Conservation (phyloP, 257 asterid genomes). For the Fraxinus anomala region DNA sequence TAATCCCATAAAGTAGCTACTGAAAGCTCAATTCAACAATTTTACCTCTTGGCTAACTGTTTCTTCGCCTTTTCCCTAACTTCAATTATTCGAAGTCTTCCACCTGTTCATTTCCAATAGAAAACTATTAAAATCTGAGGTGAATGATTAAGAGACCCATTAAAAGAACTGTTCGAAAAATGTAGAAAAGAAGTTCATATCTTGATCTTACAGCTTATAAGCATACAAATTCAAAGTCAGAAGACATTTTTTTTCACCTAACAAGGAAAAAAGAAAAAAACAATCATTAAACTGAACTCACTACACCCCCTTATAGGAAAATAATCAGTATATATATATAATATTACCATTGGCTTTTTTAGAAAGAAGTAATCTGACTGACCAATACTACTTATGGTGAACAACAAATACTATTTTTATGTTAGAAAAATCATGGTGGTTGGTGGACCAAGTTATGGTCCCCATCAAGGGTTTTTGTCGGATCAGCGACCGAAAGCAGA, state of each 20-base stretch:
- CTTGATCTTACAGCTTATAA: not conserved
- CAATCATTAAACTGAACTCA: not conserved
- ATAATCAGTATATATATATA: not conserved
- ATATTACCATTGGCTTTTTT: not conserved
- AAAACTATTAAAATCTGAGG: constrained; percentile 19
- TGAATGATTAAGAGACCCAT: constrained; percentile 32
- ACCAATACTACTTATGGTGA: not conserved
- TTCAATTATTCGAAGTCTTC: constrained; percentile 16
- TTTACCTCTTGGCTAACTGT: constrained; percentile 23
- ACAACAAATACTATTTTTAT: not conserved
- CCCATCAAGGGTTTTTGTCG: constrained; percentile 44
- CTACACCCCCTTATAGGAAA: not conserved
- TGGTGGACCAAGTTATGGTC: constrained; percentile 46
- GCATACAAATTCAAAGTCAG: not conserved
- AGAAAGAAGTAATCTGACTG: not conserved
- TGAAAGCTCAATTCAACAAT: constrained; percentile 4
- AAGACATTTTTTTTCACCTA: constrained; percentile 6
- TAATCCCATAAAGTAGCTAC: constrained; percentile 8
- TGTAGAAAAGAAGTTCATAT: not conserved
- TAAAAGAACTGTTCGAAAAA: not conserved
- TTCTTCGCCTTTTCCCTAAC: constrained; percentile 21
- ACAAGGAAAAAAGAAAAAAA: not conserved
- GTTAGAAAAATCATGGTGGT: constrained; percentile 12
- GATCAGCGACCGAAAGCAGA: constrained; percentile 34
- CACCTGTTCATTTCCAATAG: constrained; percentile 27